Evolutionary conservation across 2,329 filamentous ascomycete species (phyloP).

Genomic region (Cladosporium velox): DNA sequence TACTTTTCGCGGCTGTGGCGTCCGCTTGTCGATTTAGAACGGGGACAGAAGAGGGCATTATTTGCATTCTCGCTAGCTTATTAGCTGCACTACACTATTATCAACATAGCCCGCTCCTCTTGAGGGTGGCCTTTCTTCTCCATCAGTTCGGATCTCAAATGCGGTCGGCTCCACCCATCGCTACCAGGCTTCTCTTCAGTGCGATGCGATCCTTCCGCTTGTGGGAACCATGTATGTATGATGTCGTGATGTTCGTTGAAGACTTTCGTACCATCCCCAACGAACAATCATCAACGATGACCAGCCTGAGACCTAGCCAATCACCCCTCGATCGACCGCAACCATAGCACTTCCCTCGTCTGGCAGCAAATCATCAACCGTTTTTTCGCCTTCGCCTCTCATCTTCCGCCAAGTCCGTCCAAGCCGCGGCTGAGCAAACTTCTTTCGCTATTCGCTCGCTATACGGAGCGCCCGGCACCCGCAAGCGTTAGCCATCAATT

Average conservation of each 20-base stretch:
- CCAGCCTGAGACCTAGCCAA: not conserved
- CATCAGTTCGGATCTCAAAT: not conserved
- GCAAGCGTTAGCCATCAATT: not conserved
- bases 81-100: not conserved
- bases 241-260: slow-evolving; percentile 7
- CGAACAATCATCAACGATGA: not conserved
- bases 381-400: not conserved
- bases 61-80: not conserved
- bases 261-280: slow-evolving; percentile 1
- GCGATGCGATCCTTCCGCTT: not conserved
- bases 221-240: not conserved
- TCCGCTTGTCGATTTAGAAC: not conserved
- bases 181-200: not conserved
- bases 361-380: not conserved
- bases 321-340: not conserved
- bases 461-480: not conserved
- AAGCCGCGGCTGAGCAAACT: not conserved
- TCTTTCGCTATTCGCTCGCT: not conserved
- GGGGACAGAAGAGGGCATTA: not conserved
- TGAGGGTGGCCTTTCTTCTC: not conserved
- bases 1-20: not conserved
- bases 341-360: not conserved
- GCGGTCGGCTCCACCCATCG: slow-evolving; percentile 4
- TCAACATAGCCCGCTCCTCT: not conserved
- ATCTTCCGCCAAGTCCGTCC: not conserved